These are phyloP conservation scores for Syzygium syzygioides DNA, from an alignment of 441 rosid species.

Conservation along the genomic window DNA sequence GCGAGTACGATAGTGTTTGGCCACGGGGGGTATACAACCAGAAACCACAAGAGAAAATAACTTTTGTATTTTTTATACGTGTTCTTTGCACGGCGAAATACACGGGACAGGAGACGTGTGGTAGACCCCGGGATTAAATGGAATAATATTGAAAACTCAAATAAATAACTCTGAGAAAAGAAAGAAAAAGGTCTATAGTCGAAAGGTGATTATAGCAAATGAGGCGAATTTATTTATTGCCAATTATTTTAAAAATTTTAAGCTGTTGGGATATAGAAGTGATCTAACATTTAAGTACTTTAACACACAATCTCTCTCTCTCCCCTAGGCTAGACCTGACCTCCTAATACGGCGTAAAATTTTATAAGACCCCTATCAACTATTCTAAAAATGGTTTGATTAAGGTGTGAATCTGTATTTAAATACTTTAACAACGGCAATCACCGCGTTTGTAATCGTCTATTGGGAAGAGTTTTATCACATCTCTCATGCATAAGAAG, in stretches of 20 bases:
- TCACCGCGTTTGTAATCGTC: rapidly evolving
- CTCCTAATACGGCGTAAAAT: background rate
- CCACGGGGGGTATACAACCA: too few relatives aligned
- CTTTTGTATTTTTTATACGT: too few relatives aligned
- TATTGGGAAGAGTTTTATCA: background rate
- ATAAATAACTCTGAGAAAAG: too few relatives aligned
- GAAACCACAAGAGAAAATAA: too few relatives aligned
- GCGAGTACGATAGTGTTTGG: background rate
- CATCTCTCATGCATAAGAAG: background rate
- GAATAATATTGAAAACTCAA: background rate
- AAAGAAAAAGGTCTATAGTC: background rate
- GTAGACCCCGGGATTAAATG: background rate
- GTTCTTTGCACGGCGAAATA: too few relatives aligned
- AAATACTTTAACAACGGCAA: background rate
- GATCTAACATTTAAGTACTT: background rate
- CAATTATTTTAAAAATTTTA: background rate
- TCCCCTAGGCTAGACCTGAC: background rate
- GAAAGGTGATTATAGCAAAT: too few relatives aligned
- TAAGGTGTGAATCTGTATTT: rapidly evolving
- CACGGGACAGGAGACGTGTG: background rate
- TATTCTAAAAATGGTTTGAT: background rate
- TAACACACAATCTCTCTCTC: background rate
- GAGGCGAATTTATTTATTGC: too few relatives aligned
- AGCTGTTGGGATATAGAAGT: rapidly evolving
- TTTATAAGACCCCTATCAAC: rapidly evolving